A percentile compares a stretch with the other conserved stretches of the same genome.
Evolutionary conservation across 1,284 basidiomycete species (phyloP).

Genomic region (Austroboletus novae-zelandiae): DNA sequence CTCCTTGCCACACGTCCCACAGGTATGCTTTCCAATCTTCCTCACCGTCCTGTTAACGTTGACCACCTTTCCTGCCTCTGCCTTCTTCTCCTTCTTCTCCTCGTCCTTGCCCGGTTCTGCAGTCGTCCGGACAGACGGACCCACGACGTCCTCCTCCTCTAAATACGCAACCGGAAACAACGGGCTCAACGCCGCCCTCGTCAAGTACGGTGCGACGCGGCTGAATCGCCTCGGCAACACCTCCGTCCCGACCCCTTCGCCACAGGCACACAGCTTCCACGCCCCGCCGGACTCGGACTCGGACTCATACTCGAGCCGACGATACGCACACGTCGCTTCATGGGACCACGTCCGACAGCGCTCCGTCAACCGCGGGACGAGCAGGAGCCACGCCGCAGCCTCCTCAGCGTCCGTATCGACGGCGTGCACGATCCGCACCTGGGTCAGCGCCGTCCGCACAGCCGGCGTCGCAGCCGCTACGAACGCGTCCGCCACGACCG

Average conservation of each 20-base stretch:
- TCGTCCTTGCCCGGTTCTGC: background rate
- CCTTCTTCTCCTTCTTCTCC: too few relatives aligned
- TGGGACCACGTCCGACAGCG: slow-evolving; percentile 54
- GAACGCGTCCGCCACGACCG: slow-evolving; percentile 44
- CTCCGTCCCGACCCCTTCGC: slow-evolving; percentile 40
- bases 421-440: background rate
- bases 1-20: slow-evolving; percentile 27
- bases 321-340: slow-evolving; percentile 42
- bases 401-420: slow-evolving; percentile 27
- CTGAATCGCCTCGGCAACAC: slow-evolving; percentile 28
- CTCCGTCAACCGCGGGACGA: slow-evolving; percentile 48
- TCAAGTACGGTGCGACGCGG: slow-evolving; percentile 38
- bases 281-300: background rate
- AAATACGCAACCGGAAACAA: slow-evolving; percentile 47
- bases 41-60: background rate
- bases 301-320: background rate
- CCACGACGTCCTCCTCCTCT: slow-evolving; percentile 29
- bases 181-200: slow-evolving; percentile 47
- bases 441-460: background rate
- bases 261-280: slow-evolving; percentile 42
- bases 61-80: too few relatives aligned
- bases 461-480: slow-evolving; percentile 35
- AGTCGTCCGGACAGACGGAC: background rate
- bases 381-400: slow-evolving; percentile 42
- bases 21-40: too few relatives aligned